Base-by-base conservation (phyloP, 495 filamentous ascomycete species). In the Sphaerosporella brunnea region DNA sequence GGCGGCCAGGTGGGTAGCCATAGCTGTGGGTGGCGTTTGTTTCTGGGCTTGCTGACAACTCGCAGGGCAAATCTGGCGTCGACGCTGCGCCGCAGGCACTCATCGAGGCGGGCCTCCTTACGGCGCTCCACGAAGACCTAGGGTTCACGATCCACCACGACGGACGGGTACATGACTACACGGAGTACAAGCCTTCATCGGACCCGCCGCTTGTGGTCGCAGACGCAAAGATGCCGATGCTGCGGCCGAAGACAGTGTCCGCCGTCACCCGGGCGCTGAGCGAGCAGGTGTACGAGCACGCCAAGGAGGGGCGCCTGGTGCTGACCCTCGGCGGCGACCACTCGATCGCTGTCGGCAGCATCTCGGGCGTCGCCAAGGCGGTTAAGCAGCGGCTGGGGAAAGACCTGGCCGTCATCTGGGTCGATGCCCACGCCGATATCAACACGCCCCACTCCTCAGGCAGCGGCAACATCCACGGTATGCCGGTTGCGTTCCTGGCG, bases 1-100 rank as follows among this genome's bases (percentile, higher is more conserved):
- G 90, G 92, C 55, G 90, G 90, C 43, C 90, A 97, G 73, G 87
- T 88, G n/a, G n/a, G n/a, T n/a, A n/a, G n/a, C n/a, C n/a, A n/a
- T n/a, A n/a, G n/a, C n/a, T n/a, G n/a, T n/a, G n/a, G n/a, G n/a
- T n/a, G n/a, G n/a, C n/a, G n/a, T n/a, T n/a, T n/a, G n/a, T n/a
- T n/a, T n/a, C n/a, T n/a, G n/a, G n/a, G n/a, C n/a, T n/a, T 38
- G 18, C 30, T 49, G 48, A 52, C 45, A 53, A 32, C 21, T 24
- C 32, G 26, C 61, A 95, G 85, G 77, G 78, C 67, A 94, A 96
- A 70, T 68, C 76, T 20, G 90, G 90, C 51, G 87, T 93, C 45
- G 90, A 99, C 62, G 83, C 83, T 2, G 90, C 84, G 2, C 92
- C 90, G 23, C 80, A 80, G 59, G 90, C 86, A 38, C 74, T 99